Conservation (phyloP, 345 rosid species). For the Populus tremula region DNA sequence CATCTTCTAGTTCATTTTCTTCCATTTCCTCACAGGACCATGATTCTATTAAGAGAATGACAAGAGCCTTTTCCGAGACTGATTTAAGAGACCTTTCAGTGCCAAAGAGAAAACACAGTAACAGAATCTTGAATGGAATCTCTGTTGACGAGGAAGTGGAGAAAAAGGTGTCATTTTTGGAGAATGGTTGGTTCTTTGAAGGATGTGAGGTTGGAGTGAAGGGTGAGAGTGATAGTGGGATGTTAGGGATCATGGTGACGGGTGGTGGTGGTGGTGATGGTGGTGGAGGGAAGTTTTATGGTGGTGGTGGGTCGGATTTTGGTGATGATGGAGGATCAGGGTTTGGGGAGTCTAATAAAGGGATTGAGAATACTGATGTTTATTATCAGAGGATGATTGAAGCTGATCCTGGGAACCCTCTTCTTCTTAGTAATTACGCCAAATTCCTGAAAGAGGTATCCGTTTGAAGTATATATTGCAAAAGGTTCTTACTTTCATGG, state of each 20-base stretch:
- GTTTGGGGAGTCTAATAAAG: conserved; percentile 34
- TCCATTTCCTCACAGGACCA: conserved; percentile 17
- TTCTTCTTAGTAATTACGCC: conserved; percentile 80
- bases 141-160: conserved; percentile 44
- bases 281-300: conserved; percentile 44
- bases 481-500: neutral
- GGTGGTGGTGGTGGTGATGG: conserved; percentile 42
- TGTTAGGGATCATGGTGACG: conserved; percentile 9
- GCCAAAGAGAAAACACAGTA: conserved; percentile 27
- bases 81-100: conserved; percentile 42
- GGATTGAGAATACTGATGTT: conserved; percentile 46
- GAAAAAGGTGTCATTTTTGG: conserved; percentile 4
- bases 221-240: neutral
- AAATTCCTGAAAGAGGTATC: conserved; percentile 80
- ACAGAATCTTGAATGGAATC: conserved; percentile 26
- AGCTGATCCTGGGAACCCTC: conserved; percentile 75
- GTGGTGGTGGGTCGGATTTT: conserved; percentile 41
- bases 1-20: conserved; percentile 35
- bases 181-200: conserved; percentile 22
- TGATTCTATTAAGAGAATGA: conserved; percentile 35
- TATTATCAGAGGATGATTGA: conserved; percentile 78
- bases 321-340: conserved; percentile 36
- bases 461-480: neutral
- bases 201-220: conserved; percentile 22
- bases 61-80: conserved; percentile 55